These are phyloP conservation scores for Tarenaya hassleriana DNA, from an alignment of 345 rosid species.

Conservation along the genomic window DNA sequence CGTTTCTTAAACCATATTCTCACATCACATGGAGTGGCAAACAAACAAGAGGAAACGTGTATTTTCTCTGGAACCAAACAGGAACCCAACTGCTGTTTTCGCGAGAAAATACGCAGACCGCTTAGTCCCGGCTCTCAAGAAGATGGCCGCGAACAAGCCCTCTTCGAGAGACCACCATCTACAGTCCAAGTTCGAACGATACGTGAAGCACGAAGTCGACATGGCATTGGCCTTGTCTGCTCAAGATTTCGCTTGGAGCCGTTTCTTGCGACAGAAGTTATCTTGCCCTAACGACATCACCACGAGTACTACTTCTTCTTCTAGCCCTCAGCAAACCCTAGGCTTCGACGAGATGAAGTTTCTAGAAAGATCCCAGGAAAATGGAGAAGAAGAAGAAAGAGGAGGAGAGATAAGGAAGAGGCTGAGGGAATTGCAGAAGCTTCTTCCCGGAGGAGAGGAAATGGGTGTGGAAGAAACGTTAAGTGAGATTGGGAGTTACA, in stretches of 20 bases:
- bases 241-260: constrained; percentile 38
- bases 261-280: constrained; percentile 26
- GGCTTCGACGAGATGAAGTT: too few relatives aligned
- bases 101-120: constrained; percentile 27
- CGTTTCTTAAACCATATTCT: too few relatives aligned
- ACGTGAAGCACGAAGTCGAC: constrained; percentile 36
- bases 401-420: constrained; percentile 15
- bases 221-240: constrained; percentile 37
- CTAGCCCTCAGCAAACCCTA: too few relatives aligned
- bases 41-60: constrained; percentile 26
- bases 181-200: constrained; percentile 18
- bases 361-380: constrained; percentile 12
- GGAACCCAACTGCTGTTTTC: constrained; percentile 15
- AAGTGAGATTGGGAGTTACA: constrained; percentile 37
- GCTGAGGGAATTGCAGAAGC: constrained; percentile 24
- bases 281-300: constrained; percentile 19
- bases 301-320: constrained; percentile 1
- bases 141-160: constrained; percentile 17
- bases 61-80: constrained; percentile 26
- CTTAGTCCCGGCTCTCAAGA: constrained; percentile 33
- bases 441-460: constrained; percentile 38
- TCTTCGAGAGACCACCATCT: not conserved
- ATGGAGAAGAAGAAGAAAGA: constrained; percentile 14
- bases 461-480: constrained; percentile 29
- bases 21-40: constrained; percentile 33